phyloP scores from a whole-genome alignment of 768 basidiomycete species.

The Leucogyrophana mollusca region DNA sequence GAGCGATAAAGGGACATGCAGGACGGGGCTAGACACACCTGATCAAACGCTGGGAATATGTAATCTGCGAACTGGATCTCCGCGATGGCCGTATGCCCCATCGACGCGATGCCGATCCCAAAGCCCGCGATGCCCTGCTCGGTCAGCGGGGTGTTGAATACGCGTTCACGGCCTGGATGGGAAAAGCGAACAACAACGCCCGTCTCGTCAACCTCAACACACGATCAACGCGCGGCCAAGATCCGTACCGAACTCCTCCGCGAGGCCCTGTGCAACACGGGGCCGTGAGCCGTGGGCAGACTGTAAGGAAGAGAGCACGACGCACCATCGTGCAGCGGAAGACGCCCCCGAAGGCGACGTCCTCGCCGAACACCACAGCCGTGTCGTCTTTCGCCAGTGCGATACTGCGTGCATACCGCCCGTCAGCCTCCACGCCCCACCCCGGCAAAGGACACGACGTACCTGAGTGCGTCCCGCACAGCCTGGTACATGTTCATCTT shows the following conservation, averaged over 20 bases:
- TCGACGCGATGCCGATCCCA: slow-evolving; percentile 85
- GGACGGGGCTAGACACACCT: slow-evolving; percentile 43
- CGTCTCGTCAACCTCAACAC: not conserved
- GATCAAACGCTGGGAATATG: slow-evolving; percentile 93
- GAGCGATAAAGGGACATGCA: no score
- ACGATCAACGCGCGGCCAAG: not conserved
- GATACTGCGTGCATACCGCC: slow-evolving; percentile 59
- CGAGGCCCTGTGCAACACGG: slow-evolving; percentile 68
- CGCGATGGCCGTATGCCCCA: slow-evolving; percentile 94
- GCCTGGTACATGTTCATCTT: slow-evolving; percentile 98
- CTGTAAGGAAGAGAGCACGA: slow-evolving; percentile 15
- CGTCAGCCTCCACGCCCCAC: slow-evolving; percentile 9
- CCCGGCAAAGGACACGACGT: slow-evolving; percentile 9
- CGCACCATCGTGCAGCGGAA: slow-evolving; percentile 90
- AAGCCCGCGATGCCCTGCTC: slow-evolving; percentile 96
- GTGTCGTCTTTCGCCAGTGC: slow-evolving; percentile 82
- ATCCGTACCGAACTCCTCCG: slow-evolving; percentile 83
- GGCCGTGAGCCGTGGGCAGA: no score
- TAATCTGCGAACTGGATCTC: slow-evolving; percentile 93
- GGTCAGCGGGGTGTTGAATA: slow-evolving; percentile 93
- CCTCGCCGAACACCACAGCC: slow-evolving; percentile 88
- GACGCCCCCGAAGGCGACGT: slow-evolving; percentile 92
- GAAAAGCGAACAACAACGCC: slow-evolving; percentile 5
- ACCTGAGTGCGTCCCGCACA: slow-evolving; percentile 88
- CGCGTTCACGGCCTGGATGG: slow-evolving; percentile 74